Conservation (phyloP, 202 grass and related monocot genomes). For the Tripidium arundinaceum region DNA sequence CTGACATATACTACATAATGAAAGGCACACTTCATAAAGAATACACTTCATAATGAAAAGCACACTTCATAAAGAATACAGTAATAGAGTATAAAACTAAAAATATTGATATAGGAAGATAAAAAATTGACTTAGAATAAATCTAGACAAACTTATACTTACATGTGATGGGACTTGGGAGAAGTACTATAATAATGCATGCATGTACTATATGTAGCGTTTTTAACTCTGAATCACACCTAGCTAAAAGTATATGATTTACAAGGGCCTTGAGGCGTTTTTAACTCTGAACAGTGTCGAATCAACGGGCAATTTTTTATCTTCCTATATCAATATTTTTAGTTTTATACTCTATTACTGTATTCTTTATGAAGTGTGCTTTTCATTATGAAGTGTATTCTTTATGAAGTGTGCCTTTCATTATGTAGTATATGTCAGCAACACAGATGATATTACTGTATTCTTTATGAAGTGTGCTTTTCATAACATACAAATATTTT, state of each 20-base stretch:
- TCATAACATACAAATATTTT: not conserved
- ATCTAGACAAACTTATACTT: too few species aligned
- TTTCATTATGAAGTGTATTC: too few species aligned
- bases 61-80: too few species aligned
- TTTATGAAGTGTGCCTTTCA: too few species aligned
- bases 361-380: too few species aligned
- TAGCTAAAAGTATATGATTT: constrained; percentile 8
- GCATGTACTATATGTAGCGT: not conserved
- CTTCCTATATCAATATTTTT: too few species aligned
- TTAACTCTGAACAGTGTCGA: constrained; percentile 21
- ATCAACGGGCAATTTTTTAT: constrained; percentile 13
- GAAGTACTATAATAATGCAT: constrained; percentile 1
- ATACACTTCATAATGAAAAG: too few species aligned
- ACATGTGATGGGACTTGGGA: not conserved
- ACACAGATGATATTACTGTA: not conserved
- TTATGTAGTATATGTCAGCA: not conserved
- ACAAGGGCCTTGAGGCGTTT: not conserved
- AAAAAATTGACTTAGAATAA: too few species aligned
- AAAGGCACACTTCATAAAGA: too few species aligned
- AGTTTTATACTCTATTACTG: too few species aligned
- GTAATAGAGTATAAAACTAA: too few species aligned
- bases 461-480: not conserved
- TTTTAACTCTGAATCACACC: not conserved
- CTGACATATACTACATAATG: not conserved
- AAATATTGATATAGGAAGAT: too few species aligned